Evolutionary conservation across 805 yeast species (phyloP).

Genomic region (Crinitomyces ghanaensis): DNA sequence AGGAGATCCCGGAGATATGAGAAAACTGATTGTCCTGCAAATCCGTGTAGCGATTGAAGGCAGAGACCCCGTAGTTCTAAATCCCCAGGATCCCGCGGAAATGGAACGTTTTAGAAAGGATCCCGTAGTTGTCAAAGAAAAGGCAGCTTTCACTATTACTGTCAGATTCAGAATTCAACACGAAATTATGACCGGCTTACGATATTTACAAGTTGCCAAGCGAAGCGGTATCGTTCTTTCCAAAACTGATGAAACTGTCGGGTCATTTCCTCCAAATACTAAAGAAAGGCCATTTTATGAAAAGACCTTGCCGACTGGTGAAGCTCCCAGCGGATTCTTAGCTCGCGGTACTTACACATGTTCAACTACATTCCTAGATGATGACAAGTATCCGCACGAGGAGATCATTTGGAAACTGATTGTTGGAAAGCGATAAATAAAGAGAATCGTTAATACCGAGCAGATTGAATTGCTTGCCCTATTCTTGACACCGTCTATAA

Average conservation of each 20-base stretch:
- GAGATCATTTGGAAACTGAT: constrained; percentile 53
- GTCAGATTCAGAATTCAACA: constrained; percentile 79
- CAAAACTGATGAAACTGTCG: constrained; percentile 76
- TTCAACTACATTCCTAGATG: constrained; percentile 72
- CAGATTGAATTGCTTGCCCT: too few relatives aligned
- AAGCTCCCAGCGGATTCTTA: constrained; percentile 83
- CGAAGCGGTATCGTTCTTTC: constrained; percentile 83
- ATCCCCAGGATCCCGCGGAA: constrained; percentile 51
- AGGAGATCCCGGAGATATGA: constrained; percentile 53
- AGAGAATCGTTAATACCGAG: too few relatives aligned
- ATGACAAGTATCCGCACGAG: constrained; percentile 66
- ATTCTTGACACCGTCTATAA: too few relatives aligned
- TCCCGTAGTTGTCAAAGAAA: constrained; percentile 69
- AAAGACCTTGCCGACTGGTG: constrained; percentile 48
- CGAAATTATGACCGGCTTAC: constrained; percentile 82
- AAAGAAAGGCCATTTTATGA: constrained; percentile 67
- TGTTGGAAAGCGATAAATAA: constrained; percentile 3
- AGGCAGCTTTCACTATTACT: constrained; percentile 56
- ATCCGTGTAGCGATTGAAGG: constrained; percentile 63
- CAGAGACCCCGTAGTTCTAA: constrained; percentile 54
- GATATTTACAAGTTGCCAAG: constrained; percentile 73
- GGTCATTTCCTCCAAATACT: constrained; percentile 85
- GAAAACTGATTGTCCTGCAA: constrained; percentile 70
- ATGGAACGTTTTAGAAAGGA: constrained; percentile 48
- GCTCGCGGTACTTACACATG: constrained; percentile 84